Evolutionary conservation across 1,284 basidiomycete genomes (phyloP).

Genomic region (Rhodofomes roseus): DNA sequence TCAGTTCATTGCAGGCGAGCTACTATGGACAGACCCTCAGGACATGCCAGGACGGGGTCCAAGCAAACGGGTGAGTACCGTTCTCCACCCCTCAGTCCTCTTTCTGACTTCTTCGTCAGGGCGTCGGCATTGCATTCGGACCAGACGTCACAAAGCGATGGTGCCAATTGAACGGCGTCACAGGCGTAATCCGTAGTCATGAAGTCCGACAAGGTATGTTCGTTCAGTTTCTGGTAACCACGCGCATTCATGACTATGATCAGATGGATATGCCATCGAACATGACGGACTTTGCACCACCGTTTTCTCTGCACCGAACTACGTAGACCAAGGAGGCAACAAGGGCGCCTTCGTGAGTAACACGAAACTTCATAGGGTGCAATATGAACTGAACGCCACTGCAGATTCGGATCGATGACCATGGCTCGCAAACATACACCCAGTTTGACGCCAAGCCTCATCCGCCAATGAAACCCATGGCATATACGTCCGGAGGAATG

Average conservation of each 20-base stretch:
- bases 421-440: constrained; percentile 72
- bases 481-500: constrained; percentile 70
- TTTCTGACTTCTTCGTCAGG: constrained; percentile 41
- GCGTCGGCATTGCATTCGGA: constrained; percentile 94
- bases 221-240: not conserved
- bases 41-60: constrained; percentile 88
- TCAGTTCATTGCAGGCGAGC: constrained; percentile 42
- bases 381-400: not conserved
- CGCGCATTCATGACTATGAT: not conserved
- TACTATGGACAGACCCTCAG: constrained; percentile 96
- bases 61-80: constrained; percentile 76
- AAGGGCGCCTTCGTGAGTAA: constrained; percentile 73
- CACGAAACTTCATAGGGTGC: constrained; percentile 4
- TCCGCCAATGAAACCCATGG: constrained; percentile 91
- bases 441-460: constrained; percentile 88
- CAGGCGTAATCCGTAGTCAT: constrained; percentile 92
- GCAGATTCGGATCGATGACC: constrained; percentile 76
- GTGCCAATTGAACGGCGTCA: constrained; percentile 86
- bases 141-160: constrained; percentile 88
- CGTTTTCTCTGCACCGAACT: constrained; percentile 84
- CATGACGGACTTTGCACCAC: constrained; percentile 89
- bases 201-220: constrained; percentile 88
- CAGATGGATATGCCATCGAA: constrained; percentile 86
- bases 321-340: constrained; percentile 80
- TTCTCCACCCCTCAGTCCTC: too few relatives aligned